These are phyloP conservation scores for Tolypocladium pustulatum DNA, from an alignment of 2,329 filamentous ascomycete genomes.

Conservation along the genomic window DNA sequence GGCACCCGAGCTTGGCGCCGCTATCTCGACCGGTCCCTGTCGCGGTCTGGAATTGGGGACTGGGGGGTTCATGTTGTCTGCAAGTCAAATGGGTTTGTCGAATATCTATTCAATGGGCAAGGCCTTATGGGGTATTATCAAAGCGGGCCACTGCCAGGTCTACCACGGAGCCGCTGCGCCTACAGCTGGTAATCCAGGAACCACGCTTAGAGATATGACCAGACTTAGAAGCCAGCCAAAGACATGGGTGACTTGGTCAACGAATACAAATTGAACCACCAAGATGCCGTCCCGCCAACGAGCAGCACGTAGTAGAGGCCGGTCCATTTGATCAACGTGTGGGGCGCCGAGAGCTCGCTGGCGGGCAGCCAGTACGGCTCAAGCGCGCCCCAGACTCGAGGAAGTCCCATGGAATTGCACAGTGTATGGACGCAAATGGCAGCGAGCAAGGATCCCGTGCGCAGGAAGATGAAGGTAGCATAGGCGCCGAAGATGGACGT, in stretches of 20 bases:
- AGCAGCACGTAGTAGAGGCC: slow-evolving; percentile 70
- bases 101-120: background rate
- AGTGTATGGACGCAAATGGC: slow-evolving; percentile 73
- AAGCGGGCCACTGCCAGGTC: background rate
- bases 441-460: slow-evolving; percentile 71
- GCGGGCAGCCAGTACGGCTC: slow-evolving; percentile 35
- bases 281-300: slow-evolving; percentile 58
- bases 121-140: background rate
- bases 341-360: slow-evolving; percentile 11
- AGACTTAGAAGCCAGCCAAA: slow-evolving; percentile 15
- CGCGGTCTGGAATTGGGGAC: background rate
- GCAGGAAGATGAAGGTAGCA: slow-evolving; percentile 77
- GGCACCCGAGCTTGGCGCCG: background rate
- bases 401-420: slow-evolving; percentile 88
- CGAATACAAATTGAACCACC: slow-evolving; percentile 60
- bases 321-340: slow-evolving; percentile 46
- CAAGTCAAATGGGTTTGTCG: background rate
- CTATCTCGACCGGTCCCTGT: background rate
- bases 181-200: background rate
- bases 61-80: background rate
- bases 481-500: slow-evolving; percentile 92
- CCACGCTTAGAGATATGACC: background rate
- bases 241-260: slow-evolving; percentile 47
- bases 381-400: slow-evolving; percentile 73
- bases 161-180: background rate